Evolutionary conservation across 306 rosid genomes (phyloP).

Genomic region (Styphnolobium japonicum): DNA sequence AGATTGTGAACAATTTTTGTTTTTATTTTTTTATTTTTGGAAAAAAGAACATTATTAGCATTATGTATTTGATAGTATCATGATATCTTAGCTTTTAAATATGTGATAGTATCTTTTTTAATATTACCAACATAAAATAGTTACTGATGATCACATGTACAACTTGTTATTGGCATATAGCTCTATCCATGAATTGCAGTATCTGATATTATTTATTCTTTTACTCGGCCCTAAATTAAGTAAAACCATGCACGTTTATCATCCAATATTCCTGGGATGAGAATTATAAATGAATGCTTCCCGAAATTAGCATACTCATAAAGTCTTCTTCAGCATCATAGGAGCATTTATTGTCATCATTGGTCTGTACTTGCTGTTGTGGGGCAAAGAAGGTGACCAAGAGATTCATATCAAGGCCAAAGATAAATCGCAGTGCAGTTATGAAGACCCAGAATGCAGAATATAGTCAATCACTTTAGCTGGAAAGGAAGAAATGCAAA

Average conservation of each 20-base stretch:
- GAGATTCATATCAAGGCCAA: constrained; percentile 29
- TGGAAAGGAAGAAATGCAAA: neutral
- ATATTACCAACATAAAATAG: neutral
- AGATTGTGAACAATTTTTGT: neutral
- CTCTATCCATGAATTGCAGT: neutral
- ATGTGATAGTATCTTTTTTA: neutral
- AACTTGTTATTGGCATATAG: neutral
- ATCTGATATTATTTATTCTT: neutral
- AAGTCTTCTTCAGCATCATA: constrained; percentile 52
- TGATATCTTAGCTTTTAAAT: neutral
- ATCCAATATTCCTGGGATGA: neutral
- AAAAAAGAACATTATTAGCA: neutral
- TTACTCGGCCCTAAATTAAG: neutral
- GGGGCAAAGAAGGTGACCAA: constrained; percentile 76
- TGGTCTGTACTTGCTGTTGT: constrained; percentile 70
- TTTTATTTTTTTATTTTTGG: neutral
- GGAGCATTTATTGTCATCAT: constrained; percentile 62
- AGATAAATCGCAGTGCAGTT: constrained; percentile 19
- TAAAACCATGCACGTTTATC: neutral
- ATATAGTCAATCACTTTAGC: neutral
- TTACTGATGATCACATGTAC: neutral
- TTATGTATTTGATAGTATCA: neutral
- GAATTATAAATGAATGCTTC: neutral
- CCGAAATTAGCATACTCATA: neutral
- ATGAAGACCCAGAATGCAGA: constrained; percentile 23